These are phyloP conservation scores for Puccinellia tenuiflora DNA, from an alignment of 176 grass and related monocot species.

Conservation along the genomic window DNA sequence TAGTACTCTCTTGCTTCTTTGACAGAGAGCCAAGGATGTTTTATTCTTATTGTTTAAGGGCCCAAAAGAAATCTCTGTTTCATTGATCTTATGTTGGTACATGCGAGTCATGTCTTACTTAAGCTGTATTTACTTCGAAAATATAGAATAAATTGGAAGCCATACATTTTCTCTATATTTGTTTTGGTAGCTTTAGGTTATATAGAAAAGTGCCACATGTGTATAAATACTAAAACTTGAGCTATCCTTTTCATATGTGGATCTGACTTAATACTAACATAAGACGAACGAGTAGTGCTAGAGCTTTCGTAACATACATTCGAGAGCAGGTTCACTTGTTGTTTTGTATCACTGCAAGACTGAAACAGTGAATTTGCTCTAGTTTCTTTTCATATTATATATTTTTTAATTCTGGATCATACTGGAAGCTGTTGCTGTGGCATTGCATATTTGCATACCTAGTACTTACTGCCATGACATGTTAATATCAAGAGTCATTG, in stretches of 20 bases:
- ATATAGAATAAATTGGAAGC: background rate
- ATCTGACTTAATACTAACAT: background rate
- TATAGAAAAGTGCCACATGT: background rate
- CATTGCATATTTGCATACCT: conserved; percentile 22
- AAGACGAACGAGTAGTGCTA: background rate
- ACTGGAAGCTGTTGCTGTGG: conserved; percentile 51
- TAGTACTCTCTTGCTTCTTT: background rate
- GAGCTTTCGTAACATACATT: background rate
- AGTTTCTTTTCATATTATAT: background rate
- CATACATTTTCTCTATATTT: background rate
- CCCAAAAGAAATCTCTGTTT: background rate
- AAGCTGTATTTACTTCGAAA: background rate
- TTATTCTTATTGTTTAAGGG: background rate
- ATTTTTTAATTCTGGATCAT: conserved; percentile 6
- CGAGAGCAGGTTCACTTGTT: background rate
- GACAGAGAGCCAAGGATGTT: background rate
- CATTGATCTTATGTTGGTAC: background rate
- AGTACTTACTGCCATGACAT: conserved; percentile 66
- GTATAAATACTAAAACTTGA: background rate
- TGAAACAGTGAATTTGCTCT: background rate
- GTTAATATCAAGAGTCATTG: conserved; percentile 62
- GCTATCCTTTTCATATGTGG: background rate
- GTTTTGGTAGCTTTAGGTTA: background rate
- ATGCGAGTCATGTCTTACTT: background rate
- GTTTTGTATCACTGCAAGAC: background rate